These are phyloP conservation scores for Protomyces lactucae-debilis DNA, from an alignment of 1,139 yeast species.

Conservation along the genomic window DNA sequence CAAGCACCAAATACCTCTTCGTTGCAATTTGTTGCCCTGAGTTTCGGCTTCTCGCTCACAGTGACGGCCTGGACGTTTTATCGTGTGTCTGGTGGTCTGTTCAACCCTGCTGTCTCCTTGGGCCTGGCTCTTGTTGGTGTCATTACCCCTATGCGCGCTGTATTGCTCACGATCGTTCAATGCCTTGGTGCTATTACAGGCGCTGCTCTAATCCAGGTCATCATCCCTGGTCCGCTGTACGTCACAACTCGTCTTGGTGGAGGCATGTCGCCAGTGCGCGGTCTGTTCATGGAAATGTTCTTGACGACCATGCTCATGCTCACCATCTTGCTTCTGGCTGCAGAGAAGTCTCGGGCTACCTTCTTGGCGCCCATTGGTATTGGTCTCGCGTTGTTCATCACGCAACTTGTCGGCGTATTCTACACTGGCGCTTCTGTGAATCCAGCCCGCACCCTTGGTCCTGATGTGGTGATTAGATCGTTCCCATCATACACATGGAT, in stretches of 20 bases:
- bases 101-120: conserved; percentile 84
- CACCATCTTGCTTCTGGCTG: conserved; percentile 78
- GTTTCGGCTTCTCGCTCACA: conserved; percentile 84
- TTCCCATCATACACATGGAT: conserved; percentile 89
- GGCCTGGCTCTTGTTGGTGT: conserved; percentile 67
- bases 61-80: conserved; percentile 68
- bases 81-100: conserved; percentile 83
- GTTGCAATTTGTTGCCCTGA: conserved; percentile 74
- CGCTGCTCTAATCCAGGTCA: conserved; percentile 81
- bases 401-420: conserved; percentile 75
- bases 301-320: conserved; percentile 69
- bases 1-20: conserved; percentile 51
- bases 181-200: conserved; percentile 86
- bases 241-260: conserved; percentile 72
- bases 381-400: conserved; percentile 76
- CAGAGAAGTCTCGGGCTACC: conserved; percentile 73
- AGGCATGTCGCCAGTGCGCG: conserved; percentile 68
- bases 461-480: conserved; percentile 61
- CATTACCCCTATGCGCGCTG: conserved; percentile 66
- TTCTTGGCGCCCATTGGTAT: conserved; percentile 77
- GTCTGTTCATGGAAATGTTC: conserved; percentile 76
- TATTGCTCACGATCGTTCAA: conserved; percentile 61
- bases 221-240: conserved; percentile 76
- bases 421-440: conserved; percentile 89
- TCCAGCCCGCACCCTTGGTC: conserved; percentile 89